These are phyloP conservation scores for Mallotus nudiflorus DNA, from an alignment of 345 rosid species.

Conservation along the genomic window DNA sequence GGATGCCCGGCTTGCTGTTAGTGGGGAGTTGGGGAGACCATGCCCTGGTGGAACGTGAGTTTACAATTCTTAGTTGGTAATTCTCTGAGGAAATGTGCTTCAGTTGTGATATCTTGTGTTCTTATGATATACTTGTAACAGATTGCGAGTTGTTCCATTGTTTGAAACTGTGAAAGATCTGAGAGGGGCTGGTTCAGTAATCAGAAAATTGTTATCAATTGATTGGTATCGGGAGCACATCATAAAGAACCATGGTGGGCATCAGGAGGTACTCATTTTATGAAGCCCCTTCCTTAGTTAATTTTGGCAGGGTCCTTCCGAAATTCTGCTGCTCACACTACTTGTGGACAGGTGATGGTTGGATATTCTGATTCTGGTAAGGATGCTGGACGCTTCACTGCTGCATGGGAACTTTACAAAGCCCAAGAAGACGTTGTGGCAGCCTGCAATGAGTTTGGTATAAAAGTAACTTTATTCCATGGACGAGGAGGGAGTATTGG, in stretches of 20 bases:
- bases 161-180: slow-evolving; percentile 93
- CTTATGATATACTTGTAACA: slow-evolving; percentile 31
- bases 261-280: slow-evolving; percentile 70
- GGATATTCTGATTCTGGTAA: slow-evolving; percentile 99
- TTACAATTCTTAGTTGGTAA: slow-evolving; percentile 3
- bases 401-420: slow-evolving; percentile 99
- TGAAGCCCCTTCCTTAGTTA: slow-evolving; percentile 1
- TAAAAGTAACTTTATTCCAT: slow-evolving; percentile 90
- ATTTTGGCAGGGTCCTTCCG: neutral
- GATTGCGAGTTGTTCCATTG: slow-evolving; percentile 92
- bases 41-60: slow-evolving; percentile 93
- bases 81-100: neutral
- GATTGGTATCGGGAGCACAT: slow-evolving; percentile 92
- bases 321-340: slow-evolving; percentile 14
- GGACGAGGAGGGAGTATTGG: slow-evolving; percentile 99
- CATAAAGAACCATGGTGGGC: slow-evolving; percentile 74
- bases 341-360: slow-evolving; percentile 79
- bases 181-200: slow-evolving; percentile 84
- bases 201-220: slow-evolving; percentile 77
- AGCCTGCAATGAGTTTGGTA: slow-evolving; percentile 84
- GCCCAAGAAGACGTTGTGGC: slow-evolving; percentile 99
- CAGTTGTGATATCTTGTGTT: neutral
- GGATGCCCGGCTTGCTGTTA: slow-evolving; percentile 82
- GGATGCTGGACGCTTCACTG: slow-evolving; percentile 98
- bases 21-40: slow-evolving; percentile 80